These are phyloP conservation scores for Trichoderma sp. DNA, from an alignment of 2,329 filamentous ascomycete genomes.

Conservation along the genomic window DNA sequence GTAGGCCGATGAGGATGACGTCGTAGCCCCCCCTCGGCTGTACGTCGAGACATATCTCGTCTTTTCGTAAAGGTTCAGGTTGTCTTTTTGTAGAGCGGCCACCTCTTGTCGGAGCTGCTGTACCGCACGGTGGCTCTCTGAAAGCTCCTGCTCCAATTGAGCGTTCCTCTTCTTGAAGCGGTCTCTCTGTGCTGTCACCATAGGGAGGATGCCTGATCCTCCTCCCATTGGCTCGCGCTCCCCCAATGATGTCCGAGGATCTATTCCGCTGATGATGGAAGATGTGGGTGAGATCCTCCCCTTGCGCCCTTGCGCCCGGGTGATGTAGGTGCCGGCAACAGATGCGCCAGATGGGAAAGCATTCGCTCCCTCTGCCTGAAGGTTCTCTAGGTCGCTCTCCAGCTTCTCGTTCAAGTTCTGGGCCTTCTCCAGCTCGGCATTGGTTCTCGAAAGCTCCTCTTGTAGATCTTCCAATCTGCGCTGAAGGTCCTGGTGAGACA, in stretches of 20 bases:
- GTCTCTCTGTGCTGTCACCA: constrained; percentile 97
- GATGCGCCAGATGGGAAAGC: constrained; percentile 87
- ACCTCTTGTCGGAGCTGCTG: constrained; percentile 88
- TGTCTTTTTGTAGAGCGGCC: constrained; percentile 90
- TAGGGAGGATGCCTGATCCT: constrained; percentile 87
- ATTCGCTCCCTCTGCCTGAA: constrained; percentile 83
- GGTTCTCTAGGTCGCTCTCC: constrained; percentile 83
- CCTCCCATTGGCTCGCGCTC: constrained; percentile 65
- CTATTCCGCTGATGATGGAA: constrained; percentile 97
- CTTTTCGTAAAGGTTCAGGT: constrained; percentile 94
- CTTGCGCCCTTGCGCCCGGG: constrained; percentile 60
- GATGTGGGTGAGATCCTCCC: constrained; percentile 83
- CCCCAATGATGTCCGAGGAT: constrained; percentile 55
- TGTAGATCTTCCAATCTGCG: constrained; percentile 75
- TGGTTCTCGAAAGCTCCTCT: constrained; percentile 78
- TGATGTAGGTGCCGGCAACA: constrained; percentile 86
- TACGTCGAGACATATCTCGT: constrained; percentile 95
- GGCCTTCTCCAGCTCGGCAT: constrained; percentile 81
- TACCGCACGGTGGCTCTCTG: constrained; percentile 76
- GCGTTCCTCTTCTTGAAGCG: constrained; percentile 95
- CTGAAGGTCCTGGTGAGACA: constrained; percentile 92
- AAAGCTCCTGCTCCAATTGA: constrained; percentile 86
- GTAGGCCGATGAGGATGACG: constrained; percentile 64
- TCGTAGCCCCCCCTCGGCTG: constrained; percentile 65
- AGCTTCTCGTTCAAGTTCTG: constrained; percentile 83